Evolutionary conservation across 129 eudicot species (phyloP), one percentile per base, ranked within the genome.

Genomic region (Oenanthe sinensis): DNA sequence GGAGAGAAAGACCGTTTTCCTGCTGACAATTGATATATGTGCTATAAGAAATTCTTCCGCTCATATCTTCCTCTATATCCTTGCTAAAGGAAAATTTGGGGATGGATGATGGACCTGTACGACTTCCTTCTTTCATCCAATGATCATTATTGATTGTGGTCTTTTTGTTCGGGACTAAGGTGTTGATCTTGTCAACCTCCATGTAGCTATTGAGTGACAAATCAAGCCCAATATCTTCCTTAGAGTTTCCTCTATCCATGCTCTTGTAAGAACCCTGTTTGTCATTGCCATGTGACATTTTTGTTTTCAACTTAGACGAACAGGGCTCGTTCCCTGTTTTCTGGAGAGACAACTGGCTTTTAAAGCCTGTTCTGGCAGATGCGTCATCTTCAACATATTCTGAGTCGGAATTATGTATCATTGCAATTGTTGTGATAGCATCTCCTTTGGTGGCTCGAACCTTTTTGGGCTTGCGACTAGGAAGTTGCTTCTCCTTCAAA

Each of bases 191-290:
- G 49, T 45, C 81, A 48, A 7, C 70, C 36, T 62, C 76, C 62
- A 81, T 40, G 46, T 58, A 86, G 73, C 89, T 80, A 37, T 84
- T 88, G n/a, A 89, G 80, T 5, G 92, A 87, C 49, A 86, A 90
- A 80, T 85, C 89, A 36, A 87, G 87, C 36, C 86, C 89, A 20
- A 86, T 77, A 39, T 76, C 78, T 46, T 28, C 60, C 62, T 28
- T 55, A 43, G 74, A 68, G 79, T 46, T 78, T 75, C 86, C 91
- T 79, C 71, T 89, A 20, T 75, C 80, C 63, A 43, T 24, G 58
- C 62, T 73, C 26, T 73, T 78, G 19, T 71, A 77, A 44, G 83
- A 52, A 75, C 67, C 48, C 22, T 60, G 71, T 67, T 60, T 75
- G 40, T 70, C 77, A 58, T 48, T 85, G 78, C 78, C 65, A 77